These are phyloP conservation scores for Candida ponderosae DNA, from an alignment of 805 yeast genomes.

Conservation along the genomic window DNA sequence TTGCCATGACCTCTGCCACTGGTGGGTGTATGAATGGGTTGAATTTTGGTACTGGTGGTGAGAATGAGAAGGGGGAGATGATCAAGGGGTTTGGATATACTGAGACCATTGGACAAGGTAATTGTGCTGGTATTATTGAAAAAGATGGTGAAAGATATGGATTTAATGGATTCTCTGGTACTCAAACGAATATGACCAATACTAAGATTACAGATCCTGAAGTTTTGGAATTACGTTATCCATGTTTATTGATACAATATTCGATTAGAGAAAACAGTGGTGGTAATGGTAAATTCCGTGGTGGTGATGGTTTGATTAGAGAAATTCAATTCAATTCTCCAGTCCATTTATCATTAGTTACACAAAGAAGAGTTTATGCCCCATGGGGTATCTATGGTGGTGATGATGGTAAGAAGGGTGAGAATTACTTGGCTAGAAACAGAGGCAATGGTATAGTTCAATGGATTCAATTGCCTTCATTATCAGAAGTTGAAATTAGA, in stretches of 20 bases:
- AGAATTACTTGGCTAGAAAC: conserved; percentile 27
- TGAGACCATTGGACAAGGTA: conserved; percentile 51
- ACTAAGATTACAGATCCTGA: conserved; percentile 51
- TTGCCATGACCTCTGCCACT: conserved; percentile 48
- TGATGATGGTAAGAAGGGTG: conserved; percentile 41
- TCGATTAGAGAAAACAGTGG: conserved; percentile 38
- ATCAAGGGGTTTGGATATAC: conserved; percentile 43
- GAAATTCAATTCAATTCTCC: conserved; percentile 37
- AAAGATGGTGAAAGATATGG: conserved; percentile 72
- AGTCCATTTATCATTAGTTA: conserved; percentile 34
- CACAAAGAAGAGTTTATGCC: conserved; percentile 44
- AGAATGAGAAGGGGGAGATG: conserved; percentile 29
- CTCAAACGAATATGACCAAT: conserved; percentile 48
- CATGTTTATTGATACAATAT: conserved; percentile 38
- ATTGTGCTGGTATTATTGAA: conserved; percentile 42
- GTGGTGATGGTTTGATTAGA: conserved; percentile 46
- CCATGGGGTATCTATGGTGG: conserved; percentile 54
- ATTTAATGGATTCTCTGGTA: conserved; percentile 39
- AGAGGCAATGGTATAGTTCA: conserved; percentile 22
- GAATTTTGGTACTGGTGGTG: conserved; percentile 45
- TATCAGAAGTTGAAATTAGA: conserved; percentile 26
- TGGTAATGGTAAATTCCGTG: conserved; percentile 37
- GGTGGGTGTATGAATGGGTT: conserved; percentile 54
- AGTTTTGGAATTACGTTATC: conserved; percentile 43
- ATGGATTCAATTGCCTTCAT: conserved; percentile 26